phyloP scores from a whole-genome alignment of 352 stramenopile genomes.

The Phytophthora sojae region DNA sequence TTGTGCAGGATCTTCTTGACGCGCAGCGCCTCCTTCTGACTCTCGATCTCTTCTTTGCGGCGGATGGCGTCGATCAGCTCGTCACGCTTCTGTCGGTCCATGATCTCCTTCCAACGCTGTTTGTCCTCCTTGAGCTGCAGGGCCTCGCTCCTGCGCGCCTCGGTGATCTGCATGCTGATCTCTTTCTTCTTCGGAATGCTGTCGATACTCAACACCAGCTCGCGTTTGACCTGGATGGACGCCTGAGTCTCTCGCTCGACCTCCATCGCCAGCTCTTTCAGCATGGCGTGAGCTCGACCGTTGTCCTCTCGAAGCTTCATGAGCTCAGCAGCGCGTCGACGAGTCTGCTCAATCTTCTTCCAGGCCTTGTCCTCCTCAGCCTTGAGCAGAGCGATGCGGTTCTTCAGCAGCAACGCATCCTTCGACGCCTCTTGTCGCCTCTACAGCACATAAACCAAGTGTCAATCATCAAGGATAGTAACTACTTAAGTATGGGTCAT shows the following conservation, averaged over 20 bases:
- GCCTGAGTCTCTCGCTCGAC: constrained; percentile 72
- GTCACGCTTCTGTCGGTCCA: constrained; percentile 70
- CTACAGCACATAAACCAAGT: constrained; percentile 23
- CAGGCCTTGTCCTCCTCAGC: constrained; percentile 83
- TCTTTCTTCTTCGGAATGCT: constrained; percentile 87
- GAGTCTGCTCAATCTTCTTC: constrained; percentile 89
- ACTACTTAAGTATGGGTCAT: too few species aligned
- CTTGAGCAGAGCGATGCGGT: constrained; percentile 85
- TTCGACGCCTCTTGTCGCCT: constrained; percentile 81
- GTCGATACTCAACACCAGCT: constrained; percentile 82
- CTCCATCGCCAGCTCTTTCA: constrained; percentile 65
- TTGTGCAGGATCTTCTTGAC: constrained; percentile 73
- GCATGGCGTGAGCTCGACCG: constrained; percentile 61
- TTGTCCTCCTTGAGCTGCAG: constrained; percentile 87
- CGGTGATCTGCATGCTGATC: constrained; percentile 69
- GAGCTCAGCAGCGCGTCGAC: constrained; percentile 71
- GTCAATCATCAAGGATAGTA: background rate
- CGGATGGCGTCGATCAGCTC: constrained; percentile 72
- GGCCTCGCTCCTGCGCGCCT: constrained; percentile 67
- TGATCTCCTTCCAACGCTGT: constrained; percentile 77
- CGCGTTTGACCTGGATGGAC: constrained; percentile 76
- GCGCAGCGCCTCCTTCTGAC: constrained; percentile 72
- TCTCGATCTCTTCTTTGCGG: constrained; percentile 73
- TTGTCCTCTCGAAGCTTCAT: constrained; percentile 77
- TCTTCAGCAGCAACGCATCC: constrained; percentile 77